Conservation (phyloP, 768 basidiomycete species). For the Kwoniella pini region DNA sequence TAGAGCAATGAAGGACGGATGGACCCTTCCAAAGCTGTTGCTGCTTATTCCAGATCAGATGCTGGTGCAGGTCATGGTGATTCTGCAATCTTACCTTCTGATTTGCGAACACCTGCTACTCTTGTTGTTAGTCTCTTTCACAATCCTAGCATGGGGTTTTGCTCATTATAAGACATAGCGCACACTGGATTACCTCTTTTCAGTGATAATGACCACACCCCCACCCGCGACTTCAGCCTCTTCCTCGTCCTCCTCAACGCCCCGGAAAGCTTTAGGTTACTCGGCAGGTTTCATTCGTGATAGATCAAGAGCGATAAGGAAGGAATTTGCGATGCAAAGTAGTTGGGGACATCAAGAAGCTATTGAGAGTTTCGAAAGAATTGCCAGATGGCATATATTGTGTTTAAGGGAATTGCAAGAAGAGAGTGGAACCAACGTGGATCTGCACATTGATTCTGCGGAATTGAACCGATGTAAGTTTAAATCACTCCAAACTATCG, state of each 20-base stretch:
- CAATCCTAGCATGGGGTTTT: not conserved
- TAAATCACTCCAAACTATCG: too few relatives aligned
- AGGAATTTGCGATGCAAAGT: conserved; percentile 93
- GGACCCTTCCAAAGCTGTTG: conserved; percentile 83
- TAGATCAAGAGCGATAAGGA: conserved; percentile 82
- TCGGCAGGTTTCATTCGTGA: conserved; percentile 76
- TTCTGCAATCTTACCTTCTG: conserved; percentile 78
- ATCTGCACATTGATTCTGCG: conserved; percentile 48
- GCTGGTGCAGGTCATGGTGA: conserved; percentile 63
- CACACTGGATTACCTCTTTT: conserved; percentile 91
- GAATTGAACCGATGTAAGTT: conserved; percentile 58
- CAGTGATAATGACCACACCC: conserved; percentile 66
- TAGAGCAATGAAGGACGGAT: conserved; percentile 76
- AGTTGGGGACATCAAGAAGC: conserved; percentile 68
- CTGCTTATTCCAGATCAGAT: conserved; percentile 90
- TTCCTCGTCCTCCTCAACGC: conserved; percentile 18
- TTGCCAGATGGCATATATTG: conserved; percentile 89
- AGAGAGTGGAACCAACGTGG: conserved; percentile 43
- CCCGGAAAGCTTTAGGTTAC: conserved; percentile 57
- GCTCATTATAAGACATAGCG: conserved; percentile 57
- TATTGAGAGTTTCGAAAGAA: conserved; percentile 88
- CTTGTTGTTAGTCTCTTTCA: conserved; percentile 64
- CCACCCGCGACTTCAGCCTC: conserved; percentile 57
- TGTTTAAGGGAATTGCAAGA: conserved; percentile 63
- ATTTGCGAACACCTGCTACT: conserved; percentile 81